A percentile compares a stretch with the other conserved stretches of the same genome.
Evolutionary conservation across 2,329 filamentous ascomycete genomes (phyloP).

Genomic region (Ophiocordyceps camponoti-floridani): DNA sequence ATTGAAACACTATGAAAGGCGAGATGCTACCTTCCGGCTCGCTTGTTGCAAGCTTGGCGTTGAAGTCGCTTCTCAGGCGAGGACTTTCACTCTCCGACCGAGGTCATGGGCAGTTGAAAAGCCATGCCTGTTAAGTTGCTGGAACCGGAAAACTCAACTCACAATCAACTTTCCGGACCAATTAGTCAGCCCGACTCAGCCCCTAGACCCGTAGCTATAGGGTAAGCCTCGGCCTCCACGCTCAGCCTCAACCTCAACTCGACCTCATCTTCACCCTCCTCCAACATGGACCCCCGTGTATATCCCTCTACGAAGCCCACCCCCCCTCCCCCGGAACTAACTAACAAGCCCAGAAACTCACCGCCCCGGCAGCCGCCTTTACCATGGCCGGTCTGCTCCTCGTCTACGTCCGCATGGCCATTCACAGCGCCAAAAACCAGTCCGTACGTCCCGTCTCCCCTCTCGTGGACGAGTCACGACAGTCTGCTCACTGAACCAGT

Average conservation of each 20-base stretch:
- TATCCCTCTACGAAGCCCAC: background rate
- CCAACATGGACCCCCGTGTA: background rate
- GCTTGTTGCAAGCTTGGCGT: background rate
- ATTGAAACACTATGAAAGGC: background rate
- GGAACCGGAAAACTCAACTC: too few species aligned
- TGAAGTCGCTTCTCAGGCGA: background rate
- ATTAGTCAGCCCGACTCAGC: too few species aligned
- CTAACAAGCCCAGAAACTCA: conserved; percentile 17
- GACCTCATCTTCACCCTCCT: too few species aligned
- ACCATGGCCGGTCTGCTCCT: conserved; percentile 34
- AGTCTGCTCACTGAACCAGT: background rate
- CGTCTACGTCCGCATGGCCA: conserved; percentile 18
- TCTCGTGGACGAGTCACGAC: background rate
- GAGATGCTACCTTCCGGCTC: too few species aligned
- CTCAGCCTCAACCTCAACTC: too few species aligned
- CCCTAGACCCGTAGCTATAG: too few species aligned
- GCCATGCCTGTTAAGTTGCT: too few species aligned
- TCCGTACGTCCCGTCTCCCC: conserved; percentile 7
- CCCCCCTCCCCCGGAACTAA: background rate
- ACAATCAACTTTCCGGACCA: too few species aligned
- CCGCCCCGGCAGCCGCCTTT: conserved; percentile 32
- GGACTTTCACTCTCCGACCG: too few species aligned
- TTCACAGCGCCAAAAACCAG: conserved; percentile 18
- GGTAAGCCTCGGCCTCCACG: too few species aligned
- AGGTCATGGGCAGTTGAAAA: too few species aligned